Evolutionary conservation across 805 yeast genomes (phyloP).

Genomic region (Lipomyces starkeyi): DNA sequence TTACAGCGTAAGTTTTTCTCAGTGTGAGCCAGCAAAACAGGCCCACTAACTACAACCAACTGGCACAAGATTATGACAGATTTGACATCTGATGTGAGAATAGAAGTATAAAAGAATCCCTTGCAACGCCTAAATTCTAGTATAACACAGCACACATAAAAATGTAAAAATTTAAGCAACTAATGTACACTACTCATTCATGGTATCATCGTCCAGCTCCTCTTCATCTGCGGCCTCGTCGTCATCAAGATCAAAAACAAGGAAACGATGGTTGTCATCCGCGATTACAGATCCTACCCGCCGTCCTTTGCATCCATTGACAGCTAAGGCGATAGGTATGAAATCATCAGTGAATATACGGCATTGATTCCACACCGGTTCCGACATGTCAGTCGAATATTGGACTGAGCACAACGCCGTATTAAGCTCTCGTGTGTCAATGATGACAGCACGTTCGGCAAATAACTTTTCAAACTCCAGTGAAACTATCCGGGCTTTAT

Average conservation of each 20-base stretch:
- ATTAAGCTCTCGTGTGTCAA: not conserved
- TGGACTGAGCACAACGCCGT: not conserved
- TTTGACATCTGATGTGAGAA: too few relatives aligned
- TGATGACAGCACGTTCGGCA: not conserved
- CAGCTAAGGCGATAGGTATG: slow-evolving; percentile 29
- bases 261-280: slow-evolving; percentile 35
- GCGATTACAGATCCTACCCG: slow-evolving; percentile 37
- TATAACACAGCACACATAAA: not conserved
- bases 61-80: not conserved
- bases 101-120: too few relatives aligned
- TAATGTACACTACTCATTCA: slow-evolving; percentile 3
- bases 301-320: slow-evolving; percentile 36
- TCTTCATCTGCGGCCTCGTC: slow-evolving; percentile 33
- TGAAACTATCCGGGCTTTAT: not conserved
- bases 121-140: not conserved
- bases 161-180: not conserved
- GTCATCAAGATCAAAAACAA: slow-evolving; percentile 38
- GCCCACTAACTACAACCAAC: too few relatives aligned
- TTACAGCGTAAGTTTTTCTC: not conserved
- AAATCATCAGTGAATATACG: slow-evolving; percentile 22
- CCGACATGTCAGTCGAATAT: not conserved
- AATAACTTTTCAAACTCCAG: slow-evolving; percentile 4
- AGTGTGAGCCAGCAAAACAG: too few relatives aligned
- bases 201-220: slow-evolving; percentile 7
- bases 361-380: slow-evolving; percentile 18